These are phyloP conservation scores for Cadophora luteo-olivacea DNA, from an alignment of 2,329 filamentous ascomycete species.

Conservation along the genomic window DNA sequence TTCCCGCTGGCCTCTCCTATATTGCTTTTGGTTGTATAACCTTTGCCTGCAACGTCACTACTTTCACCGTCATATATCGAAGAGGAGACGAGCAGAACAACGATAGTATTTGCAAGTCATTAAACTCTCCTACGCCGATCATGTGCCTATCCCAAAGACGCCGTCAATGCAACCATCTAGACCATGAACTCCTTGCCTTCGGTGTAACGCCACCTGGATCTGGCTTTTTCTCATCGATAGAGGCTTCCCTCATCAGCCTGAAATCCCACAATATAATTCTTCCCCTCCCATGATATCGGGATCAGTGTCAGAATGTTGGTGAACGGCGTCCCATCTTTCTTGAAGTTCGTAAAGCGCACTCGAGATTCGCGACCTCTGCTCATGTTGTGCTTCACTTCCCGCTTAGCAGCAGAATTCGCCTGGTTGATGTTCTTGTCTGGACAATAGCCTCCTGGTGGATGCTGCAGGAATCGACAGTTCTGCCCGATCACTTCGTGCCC, in stretches of 20 bases:
- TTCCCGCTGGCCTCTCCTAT: neutral
- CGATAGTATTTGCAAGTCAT: neutral
- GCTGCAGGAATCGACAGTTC: slow-evolving; percentile 93
- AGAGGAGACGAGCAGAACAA: neutral
- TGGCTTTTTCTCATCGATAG: neutral
- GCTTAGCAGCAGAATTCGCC: slow-evolving; percentile 81
- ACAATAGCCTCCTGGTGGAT: slow-evolving; percentile 77
- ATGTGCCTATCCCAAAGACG: neutral
- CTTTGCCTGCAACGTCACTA: neutral
- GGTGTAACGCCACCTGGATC: neutral
- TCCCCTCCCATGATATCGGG: slow-evolving; percentile 77
- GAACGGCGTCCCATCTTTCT: slow-evolving; percentile 90
- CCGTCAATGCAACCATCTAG: neutral
- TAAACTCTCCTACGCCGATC: neutral
- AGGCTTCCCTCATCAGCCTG: slow-evolving; percentile 31
- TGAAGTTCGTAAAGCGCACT: slow-evolving; percentile 91
- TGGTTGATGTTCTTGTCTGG: slow-evolving; percentile 80
- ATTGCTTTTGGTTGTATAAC: neutral
- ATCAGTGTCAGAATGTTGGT: slow-evolving; percentile 95
- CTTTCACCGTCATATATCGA: neutral
- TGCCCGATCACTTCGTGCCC: slow-evolving; percentile 85
- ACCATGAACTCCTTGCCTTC: neutral
- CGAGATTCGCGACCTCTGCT: slow-evolving; percentile 77
- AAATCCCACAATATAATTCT: slow-evolving; percentile 38
- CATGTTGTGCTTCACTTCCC: slow-evolving; percentile 82